Base-by-base conservation (phyloP, 805 yeast species). In the Priceomyces carsonii region DNA sequence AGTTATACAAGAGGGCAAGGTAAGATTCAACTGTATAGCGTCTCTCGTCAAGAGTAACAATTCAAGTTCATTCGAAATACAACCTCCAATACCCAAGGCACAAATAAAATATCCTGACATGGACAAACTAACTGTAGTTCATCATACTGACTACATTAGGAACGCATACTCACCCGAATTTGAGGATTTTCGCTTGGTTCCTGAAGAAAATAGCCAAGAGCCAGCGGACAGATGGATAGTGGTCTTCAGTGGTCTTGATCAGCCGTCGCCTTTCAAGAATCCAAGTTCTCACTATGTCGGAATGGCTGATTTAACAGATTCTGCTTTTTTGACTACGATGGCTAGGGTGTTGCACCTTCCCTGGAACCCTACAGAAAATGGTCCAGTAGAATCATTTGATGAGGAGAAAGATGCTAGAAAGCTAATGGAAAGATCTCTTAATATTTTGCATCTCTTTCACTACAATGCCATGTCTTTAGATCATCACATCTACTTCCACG, bases 1-100 rank as follows among this genome's bases (percentile, higher is more conserved):
- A 26, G 79, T 80, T 3, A 62, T 61, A 19, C 93, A 85, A 56
- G 53, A 67, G 16, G 79, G 71, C 8, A 57, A 61, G 21, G 47
- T 78, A 24, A 68, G 76, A 9, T 80, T 73, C 48, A 67, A 71
- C 3, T 75, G 84, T 2, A 63, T 73, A 28, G 66, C 80, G 9
- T 62, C 78, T 5, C 63, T 80, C 40, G 44, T 50, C 14, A 47
- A 40, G 29, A 43, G 41, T 22, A 51, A 50, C 6, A 8, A 13
- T 36, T 42, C 31, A 46, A 39, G 30, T n/a, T 43, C 41, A 29
- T 14, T 41, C 5, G 42, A 44, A 12, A 28, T 49, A 9, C 40
- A 44, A 20, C 44, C 35, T 16, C 40, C 44, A 12, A 48, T 47
- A 6, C 56, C 61, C 4, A 20, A 32, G 2, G 35, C 55, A 9